These are phyloP conservation scores for Starmerella roubikii DNA, from an alignment of 805 yeast species.

Conservation along the genomic window DNA sequence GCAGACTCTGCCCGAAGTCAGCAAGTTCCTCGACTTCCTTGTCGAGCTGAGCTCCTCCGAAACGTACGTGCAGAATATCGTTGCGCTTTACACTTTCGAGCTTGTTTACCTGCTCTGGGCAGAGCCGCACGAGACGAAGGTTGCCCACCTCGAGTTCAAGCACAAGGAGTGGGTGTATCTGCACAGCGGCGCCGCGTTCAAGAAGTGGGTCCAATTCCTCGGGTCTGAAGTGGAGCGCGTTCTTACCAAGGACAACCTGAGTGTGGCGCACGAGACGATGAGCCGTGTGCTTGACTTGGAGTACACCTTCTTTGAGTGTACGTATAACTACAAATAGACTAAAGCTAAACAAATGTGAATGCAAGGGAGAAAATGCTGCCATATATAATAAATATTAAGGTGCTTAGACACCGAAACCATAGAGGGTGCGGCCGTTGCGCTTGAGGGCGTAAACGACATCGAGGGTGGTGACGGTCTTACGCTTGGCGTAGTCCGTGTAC, in stretches of 20 bases:
- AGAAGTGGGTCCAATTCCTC: constrained; percentile 12
- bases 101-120: constrained; percentile 15
- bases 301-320: constrained; percentile 10
- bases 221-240: constrained; percentile 11
- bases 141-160: constrained; percentile 5
- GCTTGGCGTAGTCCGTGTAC: constrained; percentile 99
- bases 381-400: constrained; percentile 13
- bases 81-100: constrained; percentile 13
- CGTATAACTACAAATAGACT: constrained; percentile 4
- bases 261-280: background rate
- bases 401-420: constrained; percentile 97
- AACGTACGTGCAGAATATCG: constrained; percentile 6
- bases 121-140: constrained; percentile 1
- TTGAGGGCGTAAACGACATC: constrained; percentile 98
- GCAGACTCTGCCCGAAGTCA: constrained; percentile 3
- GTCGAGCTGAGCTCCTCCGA: background rate
- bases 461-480: constrained; percentile 98
- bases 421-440: constrained; percentile 99
- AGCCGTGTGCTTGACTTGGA: constrained; percentile 7
- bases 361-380: too few relatives aligned
- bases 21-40: constrained; percentile 2
- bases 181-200: constrained; percentile 13
- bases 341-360: too few relatives aligned
- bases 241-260: background rate
- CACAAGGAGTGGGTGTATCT: constrained; percentile 15